phyloP scores from a whole-genome alignment of 2,329 filamentous ascomycete species.

The Pleomassaria siparia region DNA sequence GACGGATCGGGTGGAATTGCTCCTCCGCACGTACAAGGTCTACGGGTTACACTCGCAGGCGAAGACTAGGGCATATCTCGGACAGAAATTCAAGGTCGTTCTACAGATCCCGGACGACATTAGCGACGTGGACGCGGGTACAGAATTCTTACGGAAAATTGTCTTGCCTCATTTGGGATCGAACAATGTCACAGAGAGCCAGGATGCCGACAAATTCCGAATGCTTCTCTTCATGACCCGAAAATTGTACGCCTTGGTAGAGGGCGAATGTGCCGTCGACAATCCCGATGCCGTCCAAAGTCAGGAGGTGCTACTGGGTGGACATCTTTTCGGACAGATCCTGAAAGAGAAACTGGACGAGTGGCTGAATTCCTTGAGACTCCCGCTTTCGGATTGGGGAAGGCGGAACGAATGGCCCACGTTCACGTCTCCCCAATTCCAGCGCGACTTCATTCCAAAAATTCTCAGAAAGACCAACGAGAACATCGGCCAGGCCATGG shows the following conservation, averaged over 20 bases:
- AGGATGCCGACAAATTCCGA: constrained; percentile 90
- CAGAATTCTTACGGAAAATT: constrained; percentile 86
- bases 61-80: constrained; percentile 82
- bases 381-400: constrained; percentile 57
- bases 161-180: constrained; percentile 91
- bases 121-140: constrained; percentile 85
- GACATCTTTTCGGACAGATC: constrained; percentile 92
- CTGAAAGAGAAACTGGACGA: constrained; percentile 94
- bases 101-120: constrained; percentile 81
- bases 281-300: constrained; percentile 97
- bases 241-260: constrained; percentile 90
- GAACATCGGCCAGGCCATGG: constrained; percentile 81
- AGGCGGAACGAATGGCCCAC: constrained; percentile 53
- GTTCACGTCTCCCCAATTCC: constrained; percentile 76
- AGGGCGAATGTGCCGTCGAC: constrained; percentile 88
- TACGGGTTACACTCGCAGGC: constrained; percentile 81
- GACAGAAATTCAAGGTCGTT: constrained; percentile 87
- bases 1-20: constrained; percentile 87
- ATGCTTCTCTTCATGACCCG: constrained; percentile 94
- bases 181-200: constrained; percentile 76
- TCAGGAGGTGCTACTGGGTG: constrained; percentile 90
- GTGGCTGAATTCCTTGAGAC: constrained; percentile 69
- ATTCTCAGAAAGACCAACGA: constrained; percentile 83
- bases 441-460: constrained; percentile 73
- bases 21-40: constrained; percentile 89